phyloP scores from a whole-genome alignment of 1,284 basidiomycete species.

The Prillingera fragicola region DNA sequence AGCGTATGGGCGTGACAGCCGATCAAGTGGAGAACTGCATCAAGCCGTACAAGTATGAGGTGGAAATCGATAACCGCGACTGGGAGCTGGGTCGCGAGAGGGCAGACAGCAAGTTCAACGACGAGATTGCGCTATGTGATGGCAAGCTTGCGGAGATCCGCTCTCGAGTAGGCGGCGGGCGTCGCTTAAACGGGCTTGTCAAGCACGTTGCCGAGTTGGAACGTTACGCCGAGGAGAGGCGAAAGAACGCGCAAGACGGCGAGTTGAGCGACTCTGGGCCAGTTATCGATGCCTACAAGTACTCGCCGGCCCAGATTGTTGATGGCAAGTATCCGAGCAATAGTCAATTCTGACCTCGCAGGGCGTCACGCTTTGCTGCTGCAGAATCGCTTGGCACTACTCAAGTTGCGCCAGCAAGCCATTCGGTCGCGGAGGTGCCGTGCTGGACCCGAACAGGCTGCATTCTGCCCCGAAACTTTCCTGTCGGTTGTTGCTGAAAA shows the following conservation, averaged over 20 bases:
- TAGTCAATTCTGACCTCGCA: slow-evolving; percentile 40
- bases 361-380: slow-evolving; percentile 89
- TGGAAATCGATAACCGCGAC: slow-evolving; percentile 70
- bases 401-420: slow-evolving; percentile 76
- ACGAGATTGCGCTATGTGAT: slow-evolving; percentile 80
- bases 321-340: slow-evolving; percentile 61
- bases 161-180: slow-evolving; percentile 75
- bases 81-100: slow-evolving; percentile 80
- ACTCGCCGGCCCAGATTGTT: slow-evolving; percentile 80
- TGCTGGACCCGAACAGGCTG: slow-evolving; percentile 74
- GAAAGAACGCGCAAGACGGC: slow-evolving; percentile 33
- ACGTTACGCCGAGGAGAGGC: slow-evolving; percentile 67
- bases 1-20: slow-evolving; percentile 83
- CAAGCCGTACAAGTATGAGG: slow-evolving; percentile 98
- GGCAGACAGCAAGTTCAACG: slow-evolving; percentile 72
- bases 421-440: slow-evolving; percentile 84
- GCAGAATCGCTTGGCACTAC: slow-evolving; percentile 68
- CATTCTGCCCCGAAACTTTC: slow-evolving; percentile 94
- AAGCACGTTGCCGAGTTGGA: slow-evolving; percentile 78
- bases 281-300: slow-evolving; percentile 68
- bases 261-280: slow-evolving; percentile 51
- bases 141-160: slow-evolving; percentile 76
- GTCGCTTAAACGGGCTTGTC: slow-evolving; percentile 72
- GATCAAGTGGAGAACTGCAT: slow-evolving; percentile 99
- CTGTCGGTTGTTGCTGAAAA: slow-evolving; percentile 95